Conservation (phyloP, 257 asterid species). For the Rehmannia glutinosa region DNA sequence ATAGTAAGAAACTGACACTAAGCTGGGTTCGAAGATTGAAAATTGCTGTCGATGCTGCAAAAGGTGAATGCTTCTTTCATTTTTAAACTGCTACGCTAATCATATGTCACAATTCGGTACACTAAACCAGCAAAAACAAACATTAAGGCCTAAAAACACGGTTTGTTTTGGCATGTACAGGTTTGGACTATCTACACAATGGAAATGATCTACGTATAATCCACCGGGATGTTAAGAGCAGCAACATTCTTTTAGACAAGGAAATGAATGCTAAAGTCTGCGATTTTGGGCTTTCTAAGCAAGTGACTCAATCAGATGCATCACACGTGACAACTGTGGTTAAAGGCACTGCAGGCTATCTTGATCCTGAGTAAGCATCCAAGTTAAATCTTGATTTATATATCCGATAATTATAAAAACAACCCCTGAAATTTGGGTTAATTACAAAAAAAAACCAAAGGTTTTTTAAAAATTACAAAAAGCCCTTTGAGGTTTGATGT, state of each 20-base stretch:
- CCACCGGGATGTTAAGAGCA: conserved; percentile 90
- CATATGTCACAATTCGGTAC: not conserved
- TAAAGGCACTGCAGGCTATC: conserved; percentile 95
- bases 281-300: conserved; percentile 93
- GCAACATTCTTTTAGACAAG: conserved; percentile 77
- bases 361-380: conserved; percentile 82
- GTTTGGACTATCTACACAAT: conserved; percentile 85
- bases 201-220: conserved; percentile 83
- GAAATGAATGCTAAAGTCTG: conserved; percentile 91
- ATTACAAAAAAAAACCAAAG: no score
- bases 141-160: not conserved
- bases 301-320: conserved; percentile 69
- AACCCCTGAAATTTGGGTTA: not conserved
- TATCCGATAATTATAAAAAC: not conserved
- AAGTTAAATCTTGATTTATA: no score
- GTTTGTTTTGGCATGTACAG: conserved; percentile 32
- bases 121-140: not conserved
- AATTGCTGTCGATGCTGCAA: conserved; percentile 90
- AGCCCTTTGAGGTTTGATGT: no score
- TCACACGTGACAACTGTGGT: conserved; percentile 82
- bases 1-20: conserved; percentile 60
- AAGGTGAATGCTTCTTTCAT: conserved; percentile 43
- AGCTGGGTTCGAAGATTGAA: conserved; percentile 93
- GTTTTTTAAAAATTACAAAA: no score
- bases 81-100: not conserved